phyloP scores from a whole-genome alignment of 2,329 filamentous ascomycete species.

The Plectosphaerella sp. region DNA sequence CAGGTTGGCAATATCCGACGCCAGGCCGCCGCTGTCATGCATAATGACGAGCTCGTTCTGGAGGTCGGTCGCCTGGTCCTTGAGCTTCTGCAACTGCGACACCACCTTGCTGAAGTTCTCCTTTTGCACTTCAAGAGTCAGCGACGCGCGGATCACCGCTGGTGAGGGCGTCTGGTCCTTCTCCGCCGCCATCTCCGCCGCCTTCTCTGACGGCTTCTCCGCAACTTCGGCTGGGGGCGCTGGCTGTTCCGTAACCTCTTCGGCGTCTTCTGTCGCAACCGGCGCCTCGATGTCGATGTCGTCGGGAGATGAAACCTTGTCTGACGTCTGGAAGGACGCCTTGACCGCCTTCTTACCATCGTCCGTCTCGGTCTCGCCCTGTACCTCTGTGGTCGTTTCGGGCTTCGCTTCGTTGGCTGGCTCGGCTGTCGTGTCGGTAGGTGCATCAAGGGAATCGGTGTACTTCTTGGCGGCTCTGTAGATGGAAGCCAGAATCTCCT shows the following conservation, averaged over 20 bases:
- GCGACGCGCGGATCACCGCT: conserved; percentile 4
- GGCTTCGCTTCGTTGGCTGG: neutral
- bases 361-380: neutral
- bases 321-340: neutral
- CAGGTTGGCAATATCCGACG: neutral
- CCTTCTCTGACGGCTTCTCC: neutral
- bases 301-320: conserved; percentile 27
- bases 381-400: neutral
- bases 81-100: conserved; percentile 24
- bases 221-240: neutral
- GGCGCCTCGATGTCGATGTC: conserved; percentile 46
- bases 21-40: conserved; percentile 7
- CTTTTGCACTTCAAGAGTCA: conserved; percentile 22
- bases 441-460: conserved; percentile 32
- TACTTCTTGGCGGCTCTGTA: conserved; percentile 48
- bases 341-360: neutral
- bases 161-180: conserved; percentile 2
- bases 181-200: conserved; percentile 9
- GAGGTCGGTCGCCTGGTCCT: conserved; percentile 22
- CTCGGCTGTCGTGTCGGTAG: conserved; percentile 2
- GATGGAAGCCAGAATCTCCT: conserved; percentile 45
- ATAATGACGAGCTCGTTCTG: conserved; percentile 23
- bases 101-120: conserved; percentile 26
- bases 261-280: conserved; percentile 14
- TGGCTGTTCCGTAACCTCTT: conserved; percentile 15